Evolutionary conservation across 768 basidiomycete genomes (phyloP).

Genomic region (Rhodosporidiobolus sp.): DNA sequence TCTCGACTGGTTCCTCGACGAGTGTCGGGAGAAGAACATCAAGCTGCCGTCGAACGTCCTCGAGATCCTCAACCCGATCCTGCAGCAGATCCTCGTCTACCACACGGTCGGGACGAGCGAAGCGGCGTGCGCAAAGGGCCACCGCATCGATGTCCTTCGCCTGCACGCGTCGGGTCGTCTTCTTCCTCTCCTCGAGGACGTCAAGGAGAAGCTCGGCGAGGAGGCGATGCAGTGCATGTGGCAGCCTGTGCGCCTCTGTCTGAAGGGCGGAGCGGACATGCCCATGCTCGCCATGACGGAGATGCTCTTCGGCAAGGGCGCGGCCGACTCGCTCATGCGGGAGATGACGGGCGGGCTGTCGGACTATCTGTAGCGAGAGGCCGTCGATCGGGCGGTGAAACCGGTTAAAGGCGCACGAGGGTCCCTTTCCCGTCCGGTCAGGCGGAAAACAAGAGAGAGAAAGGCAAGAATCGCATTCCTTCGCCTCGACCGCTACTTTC

Average conservation of each 20-base stretch:
- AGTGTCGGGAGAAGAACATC: neutral
- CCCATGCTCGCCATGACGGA: neutral
- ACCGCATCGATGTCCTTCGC: neutral
- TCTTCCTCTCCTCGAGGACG: neutral
- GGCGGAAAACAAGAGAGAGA: no score
- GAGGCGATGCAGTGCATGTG: neutral
- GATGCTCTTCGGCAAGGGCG: neutral
- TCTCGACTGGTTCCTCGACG: neutral
- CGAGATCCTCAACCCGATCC: neutral
- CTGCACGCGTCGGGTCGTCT: no score
- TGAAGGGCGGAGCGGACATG: neutral
- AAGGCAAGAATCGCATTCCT: no score
- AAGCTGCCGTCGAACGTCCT: neutral
- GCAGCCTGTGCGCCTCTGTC: neutral
- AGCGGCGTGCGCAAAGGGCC: neutral
- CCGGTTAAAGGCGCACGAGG: no score
- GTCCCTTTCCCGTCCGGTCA: no score
- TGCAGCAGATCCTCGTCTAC: neutral
- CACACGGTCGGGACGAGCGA: neutral
- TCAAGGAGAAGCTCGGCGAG: neutral
- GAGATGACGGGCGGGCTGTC: no score
- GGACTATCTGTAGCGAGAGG: no score
- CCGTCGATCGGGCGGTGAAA: no score
- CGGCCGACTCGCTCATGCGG: neutral
- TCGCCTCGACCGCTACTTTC: no score